Percentiles rank a stretch among this genome's conserved stretches.
These are phyloP conservation scores for Ottelia alismoides DNA, from an alignment of 106 monocot genomes.

Conservation along the genomic window DNA sequence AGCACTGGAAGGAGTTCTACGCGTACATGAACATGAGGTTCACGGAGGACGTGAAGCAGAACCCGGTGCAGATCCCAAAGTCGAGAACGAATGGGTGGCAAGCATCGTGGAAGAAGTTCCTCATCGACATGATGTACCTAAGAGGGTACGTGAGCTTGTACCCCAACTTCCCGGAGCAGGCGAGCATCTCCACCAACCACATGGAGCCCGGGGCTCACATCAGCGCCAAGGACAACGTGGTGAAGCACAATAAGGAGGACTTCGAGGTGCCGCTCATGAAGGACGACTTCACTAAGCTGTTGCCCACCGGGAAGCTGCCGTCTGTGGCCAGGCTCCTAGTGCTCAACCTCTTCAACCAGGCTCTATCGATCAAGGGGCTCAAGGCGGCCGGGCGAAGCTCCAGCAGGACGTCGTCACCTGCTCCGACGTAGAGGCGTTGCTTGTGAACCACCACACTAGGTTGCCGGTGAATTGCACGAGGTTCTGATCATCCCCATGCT, in stretches of 20 bases:
- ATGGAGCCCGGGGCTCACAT: constrained; percentile 95
- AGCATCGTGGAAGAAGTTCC: constrained; percentile 93
- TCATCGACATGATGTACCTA: constrained; percentile 93
- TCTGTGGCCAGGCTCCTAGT: no score
- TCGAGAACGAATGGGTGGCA: constrained; percentile 96
- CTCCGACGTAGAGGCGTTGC: constrained; percentile 29
- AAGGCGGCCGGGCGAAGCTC: constrained; percentile 85
- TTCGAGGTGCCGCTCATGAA: constrained; percentile 64
- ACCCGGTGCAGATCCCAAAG: constrained; percentile 47
- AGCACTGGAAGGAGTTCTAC: constrained; percentile 93
- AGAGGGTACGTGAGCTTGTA: constrained; percentile 82
- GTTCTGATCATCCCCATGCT: no score
- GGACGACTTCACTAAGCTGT: constrained; percentile 50
- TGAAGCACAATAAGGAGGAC: no score
- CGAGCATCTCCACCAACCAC: constrained; percentile 89
- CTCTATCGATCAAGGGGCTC: constrained; percentile 51
- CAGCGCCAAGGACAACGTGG: constrained; percentile 67
- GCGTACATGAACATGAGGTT: constrained; percentile 61
- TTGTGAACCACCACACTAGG: no score
- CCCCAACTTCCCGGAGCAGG: constrained; percentile 67
- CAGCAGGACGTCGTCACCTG: constrained; percentile 59
- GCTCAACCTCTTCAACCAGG: constrained; percentile 83
- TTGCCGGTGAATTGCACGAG: constrained; percentile 64
- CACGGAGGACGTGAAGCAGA: constrained; percentile 60
- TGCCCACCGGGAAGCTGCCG: constrained; percentile 68